phyloP scores from a whole-genome alignment of 306 rosid species.

The Quercus parvula region DNA sequence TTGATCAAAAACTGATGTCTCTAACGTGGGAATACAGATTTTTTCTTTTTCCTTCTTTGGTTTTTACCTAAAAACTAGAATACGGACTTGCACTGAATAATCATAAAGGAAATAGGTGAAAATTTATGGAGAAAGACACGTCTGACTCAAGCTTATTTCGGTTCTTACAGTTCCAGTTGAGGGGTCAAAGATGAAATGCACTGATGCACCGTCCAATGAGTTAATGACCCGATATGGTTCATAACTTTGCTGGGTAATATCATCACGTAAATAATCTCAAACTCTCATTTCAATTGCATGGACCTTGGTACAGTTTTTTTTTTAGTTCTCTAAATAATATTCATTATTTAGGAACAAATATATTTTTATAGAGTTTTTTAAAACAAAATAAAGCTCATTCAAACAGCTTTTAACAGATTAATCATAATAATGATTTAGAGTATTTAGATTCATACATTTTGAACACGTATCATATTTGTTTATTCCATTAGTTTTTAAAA shows the following conservation, averaged over 20 bases:
- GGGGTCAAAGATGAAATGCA: background rate
- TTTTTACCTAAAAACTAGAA: background rate
- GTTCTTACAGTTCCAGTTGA: background rate
- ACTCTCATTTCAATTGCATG: too few species aligned
- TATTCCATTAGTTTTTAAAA: too few species aligned
- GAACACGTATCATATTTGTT: too few species aligned
- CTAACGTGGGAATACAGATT: conserved; percentile 1
- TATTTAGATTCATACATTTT: too few species aligned
- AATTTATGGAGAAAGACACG: conserved; percentile 28
- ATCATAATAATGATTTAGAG: too few species aligned
- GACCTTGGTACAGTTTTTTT: background rate
- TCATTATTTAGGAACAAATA: too few species aligned
- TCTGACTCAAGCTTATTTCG: conserved; percentile 19
- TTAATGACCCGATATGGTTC: background rate
- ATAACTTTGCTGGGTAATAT: too few species aligned
- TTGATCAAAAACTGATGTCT: background rate
- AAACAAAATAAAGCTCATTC: too few species aligned
- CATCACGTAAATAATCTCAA: too few species aligned
- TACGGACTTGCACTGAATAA: background rate
- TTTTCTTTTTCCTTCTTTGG: background rate
- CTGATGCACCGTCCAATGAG: background rate
- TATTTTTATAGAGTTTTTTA: too few species aligned
- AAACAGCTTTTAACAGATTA: too few species aligned
- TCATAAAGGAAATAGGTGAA: conserved; percentile 23
- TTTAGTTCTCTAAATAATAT: too few species aligned